A percentile compares a stretch with the other conserved stretches of the same genome.
Evolutionary conservation across 345 rosid genomes (phyloP).

Genomic region (Eucalyptus regnans): DNA sequence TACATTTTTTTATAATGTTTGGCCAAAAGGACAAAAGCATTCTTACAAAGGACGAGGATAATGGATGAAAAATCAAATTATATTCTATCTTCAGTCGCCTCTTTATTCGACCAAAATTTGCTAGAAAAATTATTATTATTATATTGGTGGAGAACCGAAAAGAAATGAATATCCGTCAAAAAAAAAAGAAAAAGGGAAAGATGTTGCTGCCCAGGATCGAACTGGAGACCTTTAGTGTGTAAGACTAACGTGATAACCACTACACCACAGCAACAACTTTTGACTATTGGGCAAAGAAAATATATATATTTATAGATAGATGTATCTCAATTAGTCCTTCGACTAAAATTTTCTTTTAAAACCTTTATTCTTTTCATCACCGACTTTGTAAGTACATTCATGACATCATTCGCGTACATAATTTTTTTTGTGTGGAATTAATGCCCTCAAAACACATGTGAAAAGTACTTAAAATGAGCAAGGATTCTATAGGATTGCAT

Average conservation of each 20-base stretch:
- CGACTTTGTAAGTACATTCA: not conserved
- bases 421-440: not conserved
- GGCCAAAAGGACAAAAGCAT: not conserved
- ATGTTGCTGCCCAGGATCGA: constrained; percentile 45
- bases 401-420: not conserved
- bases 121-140: not conserved
- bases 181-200: rapidly evolving
- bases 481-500: not conserved
- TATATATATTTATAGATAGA: rapidly evolving
- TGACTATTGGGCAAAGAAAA: rapidly evolving
- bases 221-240: constrained; percentile 42
- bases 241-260: constrained; percentile 44
- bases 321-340: rapidly evolving
- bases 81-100: not conserved
- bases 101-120: not conserved
- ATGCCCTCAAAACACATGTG: not conserved
- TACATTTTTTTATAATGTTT: not conserved
- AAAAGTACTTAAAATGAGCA: not conserved
- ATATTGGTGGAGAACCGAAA: not conserved
- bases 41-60: not conserved
- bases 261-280: constrained; percentile 25
- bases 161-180: not conserved
- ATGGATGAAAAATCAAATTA: not conserved
- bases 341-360: not conserved
- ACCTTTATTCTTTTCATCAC: not conserved